These are phyloP conservation scores for Jaltomata sinuosa DNA, from an alignment of 257 asterid genomes.

Conservation along the genomic window DNA sequence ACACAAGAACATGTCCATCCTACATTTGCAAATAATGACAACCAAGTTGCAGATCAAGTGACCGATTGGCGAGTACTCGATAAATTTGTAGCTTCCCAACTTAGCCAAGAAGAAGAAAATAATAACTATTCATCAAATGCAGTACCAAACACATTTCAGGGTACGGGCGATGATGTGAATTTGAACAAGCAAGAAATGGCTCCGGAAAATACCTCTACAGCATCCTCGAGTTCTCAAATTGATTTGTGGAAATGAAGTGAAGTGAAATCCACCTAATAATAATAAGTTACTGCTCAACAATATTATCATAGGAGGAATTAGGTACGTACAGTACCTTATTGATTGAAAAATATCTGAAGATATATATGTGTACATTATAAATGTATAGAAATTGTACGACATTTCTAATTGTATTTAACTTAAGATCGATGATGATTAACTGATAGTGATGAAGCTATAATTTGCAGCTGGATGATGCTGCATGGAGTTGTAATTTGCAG, in stretches of 20 bases:
- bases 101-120: slow-evolving; percentile 52
- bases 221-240: slow-evolving; percentile 42
- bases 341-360: neutral
- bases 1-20: slow-evolving; percentile 10
- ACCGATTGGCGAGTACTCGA: slow-evolving; percentile 83
- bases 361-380: neutral
- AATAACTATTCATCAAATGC: slow-evolving; percentile 26
- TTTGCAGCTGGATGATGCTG: neutral
- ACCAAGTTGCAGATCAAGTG: slow-evolving; percentile 23
- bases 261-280: neutral
- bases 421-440: neutral
- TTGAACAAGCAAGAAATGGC: slow-evolving; percentile 28
- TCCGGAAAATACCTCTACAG: slow-evolving; percentile 33
- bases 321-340: neutral
- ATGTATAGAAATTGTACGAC: neutral
- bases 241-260: slow-evolving; percentile 46
- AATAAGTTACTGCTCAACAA: neutral
- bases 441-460: neutral
- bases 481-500: neutral
- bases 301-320: neutral
- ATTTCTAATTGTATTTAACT: neutral
- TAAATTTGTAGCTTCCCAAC: slow-evolving; percentile 81
- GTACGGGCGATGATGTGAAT: neutral
- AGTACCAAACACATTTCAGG: slow-evolving; percentile 8
- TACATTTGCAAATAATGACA: neutral